Base-by-base conservation (phyloP, 768 basidiomycete species). In the Tricholoma flavovirens region DNA sequence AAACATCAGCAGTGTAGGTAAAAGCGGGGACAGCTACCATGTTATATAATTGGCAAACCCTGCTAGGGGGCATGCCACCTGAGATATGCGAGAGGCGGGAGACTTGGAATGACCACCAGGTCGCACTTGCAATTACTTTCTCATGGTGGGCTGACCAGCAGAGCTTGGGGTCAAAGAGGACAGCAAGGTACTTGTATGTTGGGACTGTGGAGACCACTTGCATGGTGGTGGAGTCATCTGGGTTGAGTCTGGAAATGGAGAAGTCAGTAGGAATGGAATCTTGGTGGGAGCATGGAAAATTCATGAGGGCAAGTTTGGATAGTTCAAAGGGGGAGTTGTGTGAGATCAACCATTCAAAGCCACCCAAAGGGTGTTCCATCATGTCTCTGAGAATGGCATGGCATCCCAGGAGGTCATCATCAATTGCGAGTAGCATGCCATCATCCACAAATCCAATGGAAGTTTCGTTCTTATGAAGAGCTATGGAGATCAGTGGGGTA, bases 311-410 rank as follows among this genome's bases (percentile, higher is more conserved):
- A n/a, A n/a, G n/a, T n/a, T n/a, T n/a, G n/a, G n/a, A n/a, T n/a
- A n/a, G n/a, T n/a, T 72, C 69, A 49, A 70, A 74, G 21, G 52
- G 53, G 0, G 65, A 72, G 61, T 71, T 68, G 57, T 72, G 71
- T 0, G 45, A 33, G 0, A 10, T 1, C 1, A 62, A 55, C 71
- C 73, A 73, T 0, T 67, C 50, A n/a, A n/a, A n/a, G n/a, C n/a
- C n/a, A n/a, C n/a, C n/a, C n/a, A n/a, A n/a, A n/a, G n/a, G n/a
- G n/a, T 9, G 65, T 3, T 64, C 53, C 42, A 77, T 66, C 58
- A 76, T 66, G 30, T 60, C 24, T 3, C 43, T 29, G 30, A 32
- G 30, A 32, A 32, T 32, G 30, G 30, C 30, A 32, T 32, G 30
- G 30, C 30, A 32, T 32, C 5, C 9, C 4, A 32, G 30, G 0